Percentiles rank a stretch among this genome's conserved stretches.
Evolutionary conservation across 2,329 filamentous ascomycete species (phyloP).

Genomic region (Paecilomyces formosus): DNA sequence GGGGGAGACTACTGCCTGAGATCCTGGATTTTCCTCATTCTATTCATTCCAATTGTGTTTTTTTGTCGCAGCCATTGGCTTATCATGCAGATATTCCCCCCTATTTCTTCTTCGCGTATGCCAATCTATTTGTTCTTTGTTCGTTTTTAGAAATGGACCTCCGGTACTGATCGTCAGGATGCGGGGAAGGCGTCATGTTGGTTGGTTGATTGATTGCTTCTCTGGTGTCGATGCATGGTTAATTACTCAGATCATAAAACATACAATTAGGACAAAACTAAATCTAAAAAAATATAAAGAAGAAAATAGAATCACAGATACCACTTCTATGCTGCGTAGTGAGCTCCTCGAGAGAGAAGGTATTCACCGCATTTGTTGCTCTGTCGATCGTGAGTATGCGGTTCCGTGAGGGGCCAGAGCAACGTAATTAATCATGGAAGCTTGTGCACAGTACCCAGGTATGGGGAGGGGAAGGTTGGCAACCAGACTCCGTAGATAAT

Average conservation of each 20-base stretch:
- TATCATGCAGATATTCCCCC: not conserved
- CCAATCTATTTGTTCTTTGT: not conserved
- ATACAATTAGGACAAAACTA: not conserved
- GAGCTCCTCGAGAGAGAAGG: not conserved
- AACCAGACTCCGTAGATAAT: not conserved
- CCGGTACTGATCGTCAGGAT: not conserved
- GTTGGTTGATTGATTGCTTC: not conserved
- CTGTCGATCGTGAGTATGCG: no score
- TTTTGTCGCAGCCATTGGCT: not conserved
- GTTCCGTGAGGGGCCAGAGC: no score
- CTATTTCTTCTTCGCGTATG: no score
- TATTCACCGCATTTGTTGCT: not conserved
- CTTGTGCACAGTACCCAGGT: not conserved
- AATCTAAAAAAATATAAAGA: not conserved
- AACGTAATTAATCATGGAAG: no score
- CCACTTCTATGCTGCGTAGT: not conserved
- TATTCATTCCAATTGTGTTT: not conserved
- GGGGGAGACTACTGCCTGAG: constrained; percentile 16
- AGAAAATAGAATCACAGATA: not conserved
- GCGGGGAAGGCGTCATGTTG: not conserved
- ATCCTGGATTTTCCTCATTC: not conserved
- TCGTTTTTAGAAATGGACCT: not conserved
- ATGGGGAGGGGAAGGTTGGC: not conserved
- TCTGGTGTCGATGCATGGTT: not conserved
- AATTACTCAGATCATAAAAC: not conserved